Percentiles rank a stretch among this genome's conserved stretches.
Conservation (phyloP, 2,329 filamentous ascomycete genomes). For the Pseudonectria foliicola region DNA sequence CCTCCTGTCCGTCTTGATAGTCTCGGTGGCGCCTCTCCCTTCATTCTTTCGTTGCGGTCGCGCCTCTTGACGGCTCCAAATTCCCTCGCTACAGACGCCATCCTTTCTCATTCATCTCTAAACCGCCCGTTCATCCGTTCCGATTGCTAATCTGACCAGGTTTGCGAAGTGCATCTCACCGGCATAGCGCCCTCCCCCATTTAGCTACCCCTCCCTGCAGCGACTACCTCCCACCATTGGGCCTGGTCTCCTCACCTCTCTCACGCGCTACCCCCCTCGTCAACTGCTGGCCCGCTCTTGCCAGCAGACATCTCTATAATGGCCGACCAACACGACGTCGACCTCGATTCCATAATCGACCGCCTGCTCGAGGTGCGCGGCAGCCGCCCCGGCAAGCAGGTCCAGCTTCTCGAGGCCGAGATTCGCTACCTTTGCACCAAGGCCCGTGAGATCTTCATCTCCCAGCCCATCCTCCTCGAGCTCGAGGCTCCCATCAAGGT, state of each 20-base stretch:
- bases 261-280: slow-evolving; percentile 19
- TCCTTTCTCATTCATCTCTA: background rate
- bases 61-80: too few species aligned
- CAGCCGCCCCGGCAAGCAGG: slow-evolving; percentile 96
- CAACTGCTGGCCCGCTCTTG: slow-evolving; percentile 34
- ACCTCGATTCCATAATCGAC: slow-evolving; percentile 99
- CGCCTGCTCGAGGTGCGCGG: slow-evolving; percentile 94
- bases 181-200: slow-evolving; percentile 18
- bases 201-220: slow-evolving; percentile 21
- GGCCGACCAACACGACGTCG: slow-evolving; percentile 76
- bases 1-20: too few species aligned
- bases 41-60: slow-evolving; percentile 7
- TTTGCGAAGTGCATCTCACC: slow-evolving; percentile 28
- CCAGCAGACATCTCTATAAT: slow-evolving; percentile 36
- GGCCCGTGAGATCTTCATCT: slow-evolving; percentile 98
- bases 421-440: slow-evolving; percentile 98
- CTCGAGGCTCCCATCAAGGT: slow-evolving; percentile 99
- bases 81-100: background rate
- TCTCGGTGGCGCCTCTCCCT: slow-evolving; percentile 9
- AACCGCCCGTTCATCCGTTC: slow-evolving; percentile 2
- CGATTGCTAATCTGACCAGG: slow-evolving; percentile 19
- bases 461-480: slow-evolving; percentile 94
- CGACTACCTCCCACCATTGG: slow-evolving; percentile 9
- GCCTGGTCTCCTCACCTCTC: slow-evolving; percentile 17
- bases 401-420: slow-evolving; percentile 91